Percentiles rank a stretch among this genome's conserved stretches.
These are phyloP conservation scores for Ramichloridium luteum DNA, from an alignment of 2,329 filamentous ascomycete genomes.

Conservation along the genomic window DNA sequence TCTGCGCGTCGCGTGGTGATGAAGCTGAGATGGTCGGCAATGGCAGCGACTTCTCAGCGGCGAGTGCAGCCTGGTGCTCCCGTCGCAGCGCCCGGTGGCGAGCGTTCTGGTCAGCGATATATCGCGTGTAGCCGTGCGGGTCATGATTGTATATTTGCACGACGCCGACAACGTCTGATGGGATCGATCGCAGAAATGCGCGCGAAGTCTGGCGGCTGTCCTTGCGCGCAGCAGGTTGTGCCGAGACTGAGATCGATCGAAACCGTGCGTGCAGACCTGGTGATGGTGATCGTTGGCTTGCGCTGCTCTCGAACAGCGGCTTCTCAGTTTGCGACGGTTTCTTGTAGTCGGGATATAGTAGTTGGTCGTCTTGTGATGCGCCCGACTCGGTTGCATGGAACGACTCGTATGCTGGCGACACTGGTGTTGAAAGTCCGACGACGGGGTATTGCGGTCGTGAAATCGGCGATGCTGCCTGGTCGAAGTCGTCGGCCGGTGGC, in stretches of 20 bases:
- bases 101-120: not conserved
- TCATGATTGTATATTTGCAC: not conserved
- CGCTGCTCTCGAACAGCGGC: conserved; percentile 8
- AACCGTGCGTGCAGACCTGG: no score
- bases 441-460: not conserved
- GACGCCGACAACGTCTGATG: not conserved
- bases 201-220: not conserved
- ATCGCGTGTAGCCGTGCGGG: not conserved
- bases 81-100: not conserved
- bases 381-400: conserved; percentile 4
- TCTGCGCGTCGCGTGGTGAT: not conserved
- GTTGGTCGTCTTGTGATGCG: conserved; percentile 10
- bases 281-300: conserved; percentile 1
- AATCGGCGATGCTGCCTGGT: not conserved
- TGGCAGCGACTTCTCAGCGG: not conserved
- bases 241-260: no score
- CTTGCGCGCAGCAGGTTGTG: no score
- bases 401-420: conserved; percentile 12
- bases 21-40: not conserved
- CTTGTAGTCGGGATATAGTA: conserved; percentile 12
- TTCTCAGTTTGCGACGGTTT: conserved; percentile 1
- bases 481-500: conserved; percentile 13
- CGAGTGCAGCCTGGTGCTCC: no score
- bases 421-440: conserved; percentile 12
- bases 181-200: not conserved